These are phyloP conservation scores for Moniliella sp. DNA, from an alignment of 1,284 basidiomycete species.

Conservation along the genomic window DNA sequence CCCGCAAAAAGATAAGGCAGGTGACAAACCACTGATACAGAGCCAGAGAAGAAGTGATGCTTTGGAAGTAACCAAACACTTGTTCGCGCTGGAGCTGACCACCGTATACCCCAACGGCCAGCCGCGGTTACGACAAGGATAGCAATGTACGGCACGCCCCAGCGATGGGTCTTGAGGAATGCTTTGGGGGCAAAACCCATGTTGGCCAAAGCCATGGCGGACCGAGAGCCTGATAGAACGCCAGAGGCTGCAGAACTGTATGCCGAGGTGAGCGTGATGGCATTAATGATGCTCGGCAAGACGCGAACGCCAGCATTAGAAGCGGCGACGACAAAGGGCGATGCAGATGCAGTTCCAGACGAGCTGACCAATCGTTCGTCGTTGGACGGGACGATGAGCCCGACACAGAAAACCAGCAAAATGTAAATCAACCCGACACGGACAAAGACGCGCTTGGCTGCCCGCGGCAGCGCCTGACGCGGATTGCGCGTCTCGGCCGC, in stretches of 20 bases:
- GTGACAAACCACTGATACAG: constrained; percentile 64
- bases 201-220: constrained; percentile 40
- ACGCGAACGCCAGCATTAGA: constrained; percentile 48
- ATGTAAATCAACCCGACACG: constrained; percentile 51
- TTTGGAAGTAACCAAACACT: constrained; percentile 47
- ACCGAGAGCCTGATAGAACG: constrained; percentile 39
- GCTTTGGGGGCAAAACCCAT: constrained; percentile 40
- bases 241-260: constrained; percentile 39
- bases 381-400: constrained; percentile 19
- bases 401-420: constrained; percentile 37
- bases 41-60: constrained; percentile 46
- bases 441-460: constrained; percentile 41
- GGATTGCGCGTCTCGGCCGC: constrained; percentile 41
- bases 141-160: constrained; percentile 37
- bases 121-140: constrained; percentile 42
- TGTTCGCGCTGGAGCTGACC: not conserved
- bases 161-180: constrained; percentile 39
- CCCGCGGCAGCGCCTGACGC: constrained; percentile 43
- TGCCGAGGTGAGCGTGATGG: constrained; percentile 26
- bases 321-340: constrained; percentile 52
- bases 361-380: constrained; percentile 8
- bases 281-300: constrained; percentile 45
- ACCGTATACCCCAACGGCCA: not conserved
- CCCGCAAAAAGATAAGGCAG: constrained; percentile 51
- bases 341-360: constrained; percentile 38